These are phyloP conservation scores for Mimosa pudica DNA, from an alignment of 306 rosid genomes.

Conservation along the genomic window DNA sequence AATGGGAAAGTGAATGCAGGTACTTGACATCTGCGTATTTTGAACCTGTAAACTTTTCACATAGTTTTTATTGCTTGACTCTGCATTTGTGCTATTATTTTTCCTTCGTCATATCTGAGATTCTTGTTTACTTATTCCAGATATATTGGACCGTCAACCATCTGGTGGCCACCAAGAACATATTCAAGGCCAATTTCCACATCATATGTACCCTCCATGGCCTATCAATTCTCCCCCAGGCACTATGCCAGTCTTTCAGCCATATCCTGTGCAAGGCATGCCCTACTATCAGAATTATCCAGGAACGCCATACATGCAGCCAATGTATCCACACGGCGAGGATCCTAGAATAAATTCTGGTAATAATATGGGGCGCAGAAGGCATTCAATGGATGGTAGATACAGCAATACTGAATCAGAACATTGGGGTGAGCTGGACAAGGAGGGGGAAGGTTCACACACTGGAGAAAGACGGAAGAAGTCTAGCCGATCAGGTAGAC, in stretches of 20 bases:
- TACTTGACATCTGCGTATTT: constrained; percentile 33
- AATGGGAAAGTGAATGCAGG: constrained; percentile 69
- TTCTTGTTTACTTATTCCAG: constrained; percentile 51
- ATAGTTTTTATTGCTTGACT: neutral
- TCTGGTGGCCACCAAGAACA: constrained; percentile 66
- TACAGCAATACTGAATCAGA: constrained; percentile 63
- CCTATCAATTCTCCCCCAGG: constrained; percentile 90
- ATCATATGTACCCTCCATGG: constrained; percentile 88
- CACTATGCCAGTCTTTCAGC: constrained; percentile 68
- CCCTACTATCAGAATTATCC: constrained; percentile 85
- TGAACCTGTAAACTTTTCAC: constrained; percentile 19
- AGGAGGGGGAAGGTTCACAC: constrained; percentile 58
- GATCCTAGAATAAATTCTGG: constrained; percentile 63
- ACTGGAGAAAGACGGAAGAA: constrained; percentile 58
- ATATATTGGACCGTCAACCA: constrained; percentile 62
- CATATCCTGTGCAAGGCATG: constrained; percentile 93
- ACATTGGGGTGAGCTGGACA: constrained; percentile 57
- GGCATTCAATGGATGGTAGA: constrained; percentile 85
- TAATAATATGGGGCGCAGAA: constrained; percentile 59
- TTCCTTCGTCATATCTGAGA: constrained; percentile 26
- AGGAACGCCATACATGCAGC: constrained; percentile 76
- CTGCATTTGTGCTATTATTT: neutral
- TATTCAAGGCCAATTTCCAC: constrained; percentile 89
- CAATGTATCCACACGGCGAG: constrained; percentile 65
- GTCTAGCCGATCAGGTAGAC: constrained; percentile 60